Evolutionary conservation across 2,329 filamentous ascomycete genomes (phyloP), one percentile per base, ranked within the genome.

Genomic region (Alternaria ethzedia): DNA sequence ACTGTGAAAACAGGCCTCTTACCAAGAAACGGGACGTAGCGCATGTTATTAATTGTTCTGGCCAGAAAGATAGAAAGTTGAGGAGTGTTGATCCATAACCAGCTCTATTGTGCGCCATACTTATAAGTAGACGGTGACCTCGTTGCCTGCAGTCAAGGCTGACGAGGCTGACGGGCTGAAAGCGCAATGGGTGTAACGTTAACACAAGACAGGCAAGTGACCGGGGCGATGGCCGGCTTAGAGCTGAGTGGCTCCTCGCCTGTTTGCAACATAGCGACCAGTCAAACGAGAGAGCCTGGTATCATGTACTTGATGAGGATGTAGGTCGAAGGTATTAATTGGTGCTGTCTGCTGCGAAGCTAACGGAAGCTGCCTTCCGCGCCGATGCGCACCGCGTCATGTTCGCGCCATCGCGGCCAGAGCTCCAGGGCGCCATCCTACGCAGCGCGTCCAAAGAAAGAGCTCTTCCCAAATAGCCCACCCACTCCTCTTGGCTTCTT

Each of bases 381-480:
- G 55, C 20, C 47, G 49, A 46, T 41, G 47, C 25, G 46, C 25
- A 25, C 17, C 15, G 43, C 49, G 50, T 50, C 60, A 47, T 43
- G 23, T 26, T 28, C 59, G 30, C 59, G 28, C 23, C 17, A 23
- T 17, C 49, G 49, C 49, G 2, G n/a, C 20, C 41, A 9, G 13
- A 49, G 17, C 50, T 44, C 20, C 41, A 15, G 13, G 43, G 12
- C 50, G 26, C 36, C 32, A 28, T 23, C 15, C 44, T 47, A 63
- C 17, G 49, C 44, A 36, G 28, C 60, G 15, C 32, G 50, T 8
- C 30, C 49, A 44, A 55, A 63, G 25, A 64, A 44, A n/a, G 59
- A 57, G 56, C 61, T 67, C 36, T 64, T 70, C 6, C 59, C 67
- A 32, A 70, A 55, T 3, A 67, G 20, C 1, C 68, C 63, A 28